phyloP scores from a whole-genome alignment of 768 basidiomycete species.

The Pisolithus sp. region DNA sequence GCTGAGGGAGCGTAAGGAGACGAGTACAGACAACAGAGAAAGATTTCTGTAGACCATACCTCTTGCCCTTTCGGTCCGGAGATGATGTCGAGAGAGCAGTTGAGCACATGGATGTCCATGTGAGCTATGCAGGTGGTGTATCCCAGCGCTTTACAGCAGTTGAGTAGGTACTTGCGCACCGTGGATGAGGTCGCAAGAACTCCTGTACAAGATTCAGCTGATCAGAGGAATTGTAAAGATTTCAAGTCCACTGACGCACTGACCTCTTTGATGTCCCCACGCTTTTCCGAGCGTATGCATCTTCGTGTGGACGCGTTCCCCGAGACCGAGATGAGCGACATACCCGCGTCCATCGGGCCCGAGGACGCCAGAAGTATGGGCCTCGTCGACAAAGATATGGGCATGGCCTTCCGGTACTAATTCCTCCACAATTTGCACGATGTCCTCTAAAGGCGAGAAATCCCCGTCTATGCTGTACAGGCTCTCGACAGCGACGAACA shows the following conservation, averaged over 20 bases:
- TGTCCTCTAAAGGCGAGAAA: constrained; percentile 38
- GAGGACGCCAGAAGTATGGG: constrained; percentile 51
- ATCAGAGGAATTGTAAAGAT: not conserved
- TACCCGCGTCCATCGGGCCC: constrained; percentile 41
- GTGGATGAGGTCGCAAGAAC: constrained; percentile 14
- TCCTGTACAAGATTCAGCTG: constrained; percentile 4
- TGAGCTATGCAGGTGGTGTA: constrained; percentile 20
- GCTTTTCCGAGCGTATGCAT: constrained; percentile 51
- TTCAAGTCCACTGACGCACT: not conserved
- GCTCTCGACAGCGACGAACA: constrained; percentile 49
- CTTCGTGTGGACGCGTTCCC: constrained; percentile 36
- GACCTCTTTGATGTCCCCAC: constrained; percentile 18
- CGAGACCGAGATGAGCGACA: constrained; percentile 36
- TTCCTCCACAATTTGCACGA: constrained; percentile 34
- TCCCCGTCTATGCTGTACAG: constrained; percentile 62
- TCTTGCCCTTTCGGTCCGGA: constrained; percentile 11
- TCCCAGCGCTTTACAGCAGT: constrained; percentile 14
- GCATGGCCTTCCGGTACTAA: constrained; percentile 31
- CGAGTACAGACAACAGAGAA: too few species aligned
- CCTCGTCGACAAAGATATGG: constrained; percentile 51
- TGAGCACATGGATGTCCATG: constrained; percentile 17
- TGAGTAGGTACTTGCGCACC: constrained; percentile 15
- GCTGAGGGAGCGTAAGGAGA: too few species aligned
- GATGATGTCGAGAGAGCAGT: constrained; percentile 36
- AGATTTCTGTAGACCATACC: constrained; percentile 4